Base-by-base conservation (phyloP, 345 rosid species). In the Toxicodendron radicans region DNA sequence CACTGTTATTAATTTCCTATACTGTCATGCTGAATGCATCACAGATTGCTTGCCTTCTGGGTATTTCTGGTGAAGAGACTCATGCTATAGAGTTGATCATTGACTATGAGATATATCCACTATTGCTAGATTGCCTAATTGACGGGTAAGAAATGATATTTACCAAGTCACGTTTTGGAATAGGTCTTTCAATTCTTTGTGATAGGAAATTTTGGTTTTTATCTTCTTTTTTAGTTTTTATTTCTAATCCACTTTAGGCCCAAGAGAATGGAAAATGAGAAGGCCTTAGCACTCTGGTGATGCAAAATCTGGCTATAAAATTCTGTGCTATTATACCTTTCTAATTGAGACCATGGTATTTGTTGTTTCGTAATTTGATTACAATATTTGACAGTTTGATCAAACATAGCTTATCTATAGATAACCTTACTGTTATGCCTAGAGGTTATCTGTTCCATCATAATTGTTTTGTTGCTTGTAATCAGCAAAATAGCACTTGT, bases 31-130 rank as follows among this genome's bases (percentile, higher is more conserved):
- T 58, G 72, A 49, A 30, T 76, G 23, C 61, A 62, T 46, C 8
- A 59, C 85, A 95, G 99, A 89, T 92, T 73, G 75, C 85, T 58
- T 76, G 66, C 85, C 89, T 95, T 75, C 71, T 85, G 84, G 95
- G 85, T 79, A 79, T 85, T 80, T 67, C 73, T 11, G 77, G 75
- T 67, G 86, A 78, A 46, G 75, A 68, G 24, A 82, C 84, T 63
- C 69, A 80, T 14, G 79, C 92, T 68, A 80, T 76, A 68, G 87
- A 78, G 83, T 81, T 92, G 3, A 76, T 91, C 63, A 75, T 78
- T 63, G 91, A 82, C 66, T 72, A 80, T 80, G 86, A 81, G 58
- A 69, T 92, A 23, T 87, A 95, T 82, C 97, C 91, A 16, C 94
- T 90, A 71, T 75, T 92, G 68, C 95, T 95, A 48, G 94, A 87